Base-by-base conservation (phyloP, 2,329 filamentous ascomycete genomes). In the Aspergillus nomiae region DNA sequence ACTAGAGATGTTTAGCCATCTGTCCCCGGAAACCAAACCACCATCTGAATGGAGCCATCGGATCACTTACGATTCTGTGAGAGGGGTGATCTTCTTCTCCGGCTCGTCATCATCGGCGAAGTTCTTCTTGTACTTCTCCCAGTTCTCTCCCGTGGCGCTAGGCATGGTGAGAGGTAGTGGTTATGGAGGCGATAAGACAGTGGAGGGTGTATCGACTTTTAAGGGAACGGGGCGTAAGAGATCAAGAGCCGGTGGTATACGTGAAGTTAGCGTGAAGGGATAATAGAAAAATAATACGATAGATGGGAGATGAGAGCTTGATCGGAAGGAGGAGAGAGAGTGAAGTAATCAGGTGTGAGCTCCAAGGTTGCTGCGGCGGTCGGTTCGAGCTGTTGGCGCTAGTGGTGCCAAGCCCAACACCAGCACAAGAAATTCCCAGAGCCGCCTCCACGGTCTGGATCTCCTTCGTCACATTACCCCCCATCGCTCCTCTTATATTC, bases 61-160 rank as follows among this genome's bases (percentile, higher is more conserved):
- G 57, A 36, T 43, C 28, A 63, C 91, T 70, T 86, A 97, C 94
- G 98, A 95, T 84, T 98, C 95, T 71, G 94, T 91, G 67, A 99
- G 85, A 69, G 95, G 95, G 64, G 93, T 94, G 77, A 99, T 99
- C 88, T 99, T 99, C 90, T 99, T 99, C 87, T 99, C 95, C 79
- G 96, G 93, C 80, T 94, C 85, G 80, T 98, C 95, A 74, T 99
- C 95, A 76, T 99, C 95, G 76, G 90, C 94, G 77, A 92, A 99
- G 77, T 90, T 94, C 87, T 98, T 97, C 84, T 92, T 88, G 86
- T 97, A 98, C 85, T 98, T 98, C 87, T 99, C 95, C 95, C 95
- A 99, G 87, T 88, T 92, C 81, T 86, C 83, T 78, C 95, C 95
- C 74, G 91, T 96, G 81, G 95, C 94, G 84, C 92, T 94, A 86